Evolutionary conservation across 179 eudicot species (phyloP), one percentile per base, ranked within the genome.

Genomic region (Silene vulgaris): DNA sequence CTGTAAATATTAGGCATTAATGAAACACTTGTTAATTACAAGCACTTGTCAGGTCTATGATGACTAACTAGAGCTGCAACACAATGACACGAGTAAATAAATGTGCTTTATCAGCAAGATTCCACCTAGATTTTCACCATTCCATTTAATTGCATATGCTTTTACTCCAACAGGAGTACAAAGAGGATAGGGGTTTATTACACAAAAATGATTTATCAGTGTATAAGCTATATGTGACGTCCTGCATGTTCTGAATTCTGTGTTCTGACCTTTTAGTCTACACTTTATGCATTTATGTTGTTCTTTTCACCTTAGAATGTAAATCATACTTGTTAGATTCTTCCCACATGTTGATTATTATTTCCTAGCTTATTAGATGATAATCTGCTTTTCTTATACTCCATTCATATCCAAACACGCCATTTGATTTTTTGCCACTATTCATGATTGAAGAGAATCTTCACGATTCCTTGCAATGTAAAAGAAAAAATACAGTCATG

Each of bases 1-100:
- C 98, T 94, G 75, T 85, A 85, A 54, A 71, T 19, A 83, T 66
- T 26, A 65, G 66, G 65, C 48, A 28, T 3, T 26, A 62, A 64
- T 37, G 19, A 73, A 57, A 69, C 68, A 79, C 16, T 71, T 14
- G 35, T 19, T 19, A 61, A 16, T 19, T 19, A 52, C 16, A 60
- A 45, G 40, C 56, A 79, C 12, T 28, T 30, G 48, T 19, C 17
- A 70, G 63, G 56, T 5, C 48, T 8, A 16, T 20, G 56, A 56
- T 3, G 30, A 11, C 11, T 63, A 19, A 75, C 14, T 65, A 43
- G 26, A 76, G 45, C 5, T 17, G 61, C 20, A 57, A 8, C 0
- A 48, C 72, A 63, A 28, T 32, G 45, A 59, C 66, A 57, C n/a
- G 63, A 3, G 72, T 26, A 26, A 71, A 28, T n/a, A 21, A 23